A percentile compares a stretch with the other conserved stretches of the same genome.
Evolutionary conservation across 2,329 filamentous ascomycete genomes (phyloP).

Genomic region (Fusarium udum): DNA sequence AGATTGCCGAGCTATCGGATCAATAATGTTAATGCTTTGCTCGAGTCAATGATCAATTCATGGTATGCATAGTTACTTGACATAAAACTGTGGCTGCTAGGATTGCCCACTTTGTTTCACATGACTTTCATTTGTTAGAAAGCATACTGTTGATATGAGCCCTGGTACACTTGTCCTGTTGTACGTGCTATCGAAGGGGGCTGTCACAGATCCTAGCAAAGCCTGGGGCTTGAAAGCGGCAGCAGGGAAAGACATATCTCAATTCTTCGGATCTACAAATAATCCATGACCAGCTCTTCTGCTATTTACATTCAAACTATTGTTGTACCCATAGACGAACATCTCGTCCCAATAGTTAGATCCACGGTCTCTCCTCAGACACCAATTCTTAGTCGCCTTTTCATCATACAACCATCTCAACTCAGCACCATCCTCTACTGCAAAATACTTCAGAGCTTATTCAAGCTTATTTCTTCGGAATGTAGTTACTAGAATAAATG

Average conservation of each 20-base stretch:
- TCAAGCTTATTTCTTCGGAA: background rate
- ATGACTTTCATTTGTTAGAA: background rate
- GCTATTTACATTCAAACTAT: too few species aligned
- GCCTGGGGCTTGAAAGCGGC: background rate
- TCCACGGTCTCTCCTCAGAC: too few species aligned
- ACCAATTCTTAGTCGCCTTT: background rate
- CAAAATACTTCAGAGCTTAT: fast-evolving
- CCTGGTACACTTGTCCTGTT: background rate
- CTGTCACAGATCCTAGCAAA: background rate
- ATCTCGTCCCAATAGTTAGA: background rate
- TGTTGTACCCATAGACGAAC: background rate
- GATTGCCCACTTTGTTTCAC: fast-evolving
- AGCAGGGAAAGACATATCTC: background rate
- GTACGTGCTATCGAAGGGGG: too few species aligned
- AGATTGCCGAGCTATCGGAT: background rate
- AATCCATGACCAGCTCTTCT: background rate
- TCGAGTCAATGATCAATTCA: background rate
- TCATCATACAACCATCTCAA: too few species aligned
- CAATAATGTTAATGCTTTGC: background rate
- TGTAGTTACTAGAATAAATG: background rate
- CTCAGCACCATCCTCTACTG: fast-evolving
- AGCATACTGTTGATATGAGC: background rate
- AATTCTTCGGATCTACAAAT: background rate
- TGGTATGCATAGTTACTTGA: fast-evolving
- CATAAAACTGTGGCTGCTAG: background rate